These are phyloP conservation scores for Sphagnum tenellum DNA, from an alignment of 225 moss, liverwort and hornwort species.

Conservation along the genomic window DNA sequence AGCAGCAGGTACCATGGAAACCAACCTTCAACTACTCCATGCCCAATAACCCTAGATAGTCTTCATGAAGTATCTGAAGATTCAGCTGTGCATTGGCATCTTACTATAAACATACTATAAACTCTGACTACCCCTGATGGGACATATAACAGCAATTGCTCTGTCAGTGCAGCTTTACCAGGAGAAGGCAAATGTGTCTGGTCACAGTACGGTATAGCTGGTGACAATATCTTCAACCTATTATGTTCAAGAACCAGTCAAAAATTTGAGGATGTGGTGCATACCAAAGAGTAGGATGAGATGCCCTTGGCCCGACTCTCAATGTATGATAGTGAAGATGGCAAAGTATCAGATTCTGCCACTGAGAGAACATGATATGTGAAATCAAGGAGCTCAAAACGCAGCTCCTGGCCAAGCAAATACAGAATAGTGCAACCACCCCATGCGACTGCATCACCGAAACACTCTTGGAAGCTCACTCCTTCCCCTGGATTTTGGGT, in stretches of 20 bases:
- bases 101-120: too few relatives aligned
- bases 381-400: conserved; percentile 74
- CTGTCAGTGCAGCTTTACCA: too few relatives aligned
- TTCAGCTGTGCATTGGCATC: too few relatives aligned
- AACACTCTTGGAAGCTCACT: conserved; percentile 74
- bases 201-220: neutral
- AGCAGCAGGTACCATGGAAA: neutral
- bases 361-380: conserved; percentile 74
- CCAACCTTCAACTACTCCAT: neutral
- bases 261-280: neutral
- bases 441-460: conserved; percentile 96
- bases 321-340: conserved; percentile 45
- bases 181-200: too few relatives aligned
- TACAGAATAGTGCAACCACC: conserved; percentile 92
- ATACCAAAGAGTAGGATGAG: conserved; percentile 33
- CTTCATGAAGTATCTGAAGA: too few relatives aligned
- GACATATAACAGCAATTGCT: too few relatives aligned
- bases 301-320: conserved; percentile 43
- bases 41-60: too few relatives aligned
- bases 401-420: conserved; percentile 65
- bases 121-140: too few relatives aligned
- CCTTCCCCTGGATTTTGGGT: conserved; percentile 31
- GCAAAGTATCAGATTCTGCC: conserved; percentile 64
- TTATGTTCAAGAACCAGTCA: too few relatives aligned
- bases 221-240: neutral